These are phyloP conservation scores for Cercophora newfieldiana DNA, from an alignment of 495 filamentous ascomycete genomes.

Conservation along the genomic window DNA sequence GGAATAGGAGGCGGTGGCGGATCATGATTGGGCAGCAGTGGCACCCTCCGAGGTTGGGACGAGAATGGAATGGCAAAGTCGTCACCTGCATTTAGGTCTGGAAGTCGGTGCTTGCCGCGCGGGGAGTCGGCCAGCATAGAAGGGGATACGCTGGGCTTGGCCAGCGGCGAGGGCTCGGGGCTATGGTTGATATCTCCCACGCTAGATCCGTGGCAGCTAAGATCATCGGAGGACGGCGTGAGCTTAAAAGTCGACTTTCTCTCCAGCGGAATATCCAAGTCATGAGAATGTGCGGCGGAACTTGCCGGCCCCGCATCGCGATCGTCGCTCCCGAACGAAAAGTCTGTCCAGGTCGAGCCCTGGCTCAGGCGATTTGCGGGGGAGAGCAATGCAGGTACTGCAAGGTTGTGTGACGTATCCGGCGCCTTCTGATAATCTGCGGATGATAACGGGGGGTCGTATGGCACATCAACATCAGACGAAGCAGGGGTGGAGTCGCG, in stretches of 20 bases:
- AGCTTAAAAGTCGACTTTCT: conserved; percentile 16
- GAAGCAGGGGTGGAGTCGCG: conserved; percentile 37
- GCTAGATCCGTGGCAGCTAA: conserved; percentile 25
- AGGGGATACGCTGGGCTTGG: conserved; percentile 20
- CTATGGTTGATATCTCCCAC: conserved; percentile 26
- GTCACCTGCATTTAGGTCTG: conserved; percentile 39
- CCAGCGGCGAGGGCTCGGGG: conserved; percentile 30
- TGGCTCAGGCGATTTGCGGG: conserved; percentile 52
- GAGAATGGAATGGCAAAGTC: conserved; percentile 36
- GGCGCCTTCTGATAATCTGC: conserved; percentile 29
- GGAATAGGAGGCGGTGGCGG: conserved; percentile 34
- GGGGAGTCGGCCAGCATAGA: conserved; percentile 29
- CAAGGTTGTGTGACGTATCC: conserved; percentile 38
- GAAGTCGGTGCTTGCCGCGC: conserved; percentile 35
- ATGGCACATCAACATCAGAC: conserved; percentile 31
- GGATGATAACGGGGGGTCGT: conserved; percentile 27
- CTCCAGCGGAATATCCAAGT: conserved; percentile 19
- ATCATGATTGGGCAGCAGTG: conserved; percentile 37
- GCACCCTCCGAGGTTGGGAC: conserved; percentile 22
- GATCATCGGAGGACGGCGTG: conserved; percentile 20
- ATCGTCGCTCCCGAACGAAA: conserved; percentile 52
- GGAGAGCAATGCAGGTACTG: conserved; percentile 44
- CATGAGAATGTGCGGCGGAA: conserved; percentile 26
- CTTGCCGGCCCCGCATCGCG: conserved; percentile 26
- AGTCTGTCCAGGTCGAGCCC: conserved; percentile 57